phyloP scores from a whole-genome alignment of 768 basidiomycete genomes.

The Tricholoma bakamatsutake region DNA sequence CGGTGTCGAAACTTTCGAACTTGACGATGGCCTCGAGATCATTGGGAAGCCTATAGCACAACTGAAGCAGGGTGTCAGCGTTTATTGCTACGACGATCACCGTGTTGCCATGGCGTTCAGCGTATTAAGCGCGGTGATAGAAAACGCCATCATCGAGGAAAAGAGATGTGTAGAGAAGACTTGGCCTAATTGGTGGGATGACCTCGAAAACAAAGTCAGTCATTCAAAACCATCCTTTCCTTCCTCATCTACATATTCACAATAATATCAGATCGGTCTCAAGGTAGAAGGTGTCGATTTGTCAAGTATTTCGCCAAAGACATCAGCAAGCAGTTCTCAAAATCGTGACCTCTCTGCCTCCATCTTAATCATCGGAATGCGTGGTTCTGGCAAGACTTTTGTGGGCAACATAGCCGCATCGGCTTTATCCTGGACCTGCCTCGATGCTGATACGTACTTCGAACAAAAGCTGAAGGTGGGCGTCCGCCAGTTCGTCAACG shows the following conservation, averaged over 20 bases:
- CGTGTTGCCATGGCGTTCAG: slow-evolving; percentile 99
- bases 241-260: neutral
- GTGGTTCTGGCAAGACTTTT: slow-evolving; percentile 92
- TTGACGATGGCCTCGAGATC: slow-evolving; percentile 89
- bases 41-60: slow-evolving; percentile 65
- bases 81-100: slow-evolving; percentile 98
- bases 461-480: slow-evolving; percentile 52
- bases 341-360: slow-evolving; percentile 11
- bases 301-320: slow-evolving; percentile 30
- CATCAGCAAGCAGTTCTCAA: slow-evolving; percentile 36
- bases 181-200: slow-evolving; percentile 99
- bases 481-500: slow-evolving; percentile 73
- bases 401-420: slow-evolving; percentile 75
- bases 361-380: slow-evolving; percentile 56
- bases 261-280: slow-evolving; percentile 73
- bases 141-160: slow-evolving; percentile 83
- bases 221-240: neutral
- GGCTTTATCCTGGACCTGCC: slow-evolving; percentile 59
- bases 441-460: slow-evolving; percentile 86
- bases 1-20: slow-evolving; percentile 85
- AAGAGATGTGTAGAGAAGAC: slow-evolving; percentile 99
- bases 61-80: slow-evolving; percentile 65
- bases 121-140: slow-evolving; percentile 71
- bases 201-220: slow-evolving; percentile 85
- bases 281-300: slow-evolving; percentile 83